These are phyloP conservation scores for Annulohypoxylon stygium DNA, from an alignment of 495 filamentous ascomycete species.

Conservation along the genomic window DNA sequence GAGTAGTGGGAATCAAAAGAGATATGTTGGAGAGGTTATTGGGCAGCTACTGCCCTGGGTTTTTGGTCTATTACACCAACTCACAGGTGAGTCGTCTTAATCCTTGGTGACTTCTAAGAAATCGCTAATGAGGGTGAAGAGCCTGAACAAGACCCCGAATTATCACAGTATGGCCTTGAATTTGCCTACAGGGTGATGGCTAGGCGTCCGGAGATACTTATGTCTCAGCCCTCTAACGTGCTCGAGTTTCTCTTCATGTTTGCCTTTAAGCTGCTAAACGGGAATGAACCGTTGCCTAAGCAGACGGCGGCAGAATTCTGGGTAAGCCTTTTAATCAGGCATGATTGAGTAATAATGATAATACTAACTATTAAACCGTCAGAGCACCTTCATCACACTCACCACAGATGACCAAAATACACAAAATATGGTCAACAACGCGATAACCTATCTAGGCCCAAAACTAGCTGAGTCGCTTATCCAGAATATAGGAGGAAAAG, in stretches of 20 bases:
- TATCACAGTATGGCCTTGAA: slow-evolving; percentile 49
- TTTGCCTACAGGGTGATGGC: slow-evolving; percentile 78
- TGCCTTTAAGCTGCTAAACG: slow-evolving; percentile 76
- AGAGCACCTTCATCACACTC: slow-evolving; percentile 64
- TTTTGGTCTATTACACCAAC: slow-evolving; percentile 70
- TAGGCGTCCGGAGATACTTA: slow-evolving; percentile 71
- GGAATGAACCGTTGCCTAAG: slow-evolving; percentile 83
- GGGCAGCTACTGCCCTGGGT: slow-evolving; percentile 73
- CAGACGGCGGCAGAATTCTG: slow-evolving; percentile 84
- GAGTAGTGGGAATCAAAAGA: slow-evolving; percentile 56
- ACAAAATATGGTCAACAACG: slow-evolving; percentile 62
- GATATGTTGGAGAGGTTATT: slow-evolving; percentile 60
- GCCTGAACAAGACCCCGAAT: slow-evolving; percentile 79
- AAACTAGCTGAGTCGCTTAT: slow-evolving; percentile 70
- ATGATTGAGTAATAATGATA: neutral
- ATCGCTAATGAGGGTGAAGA: slow-evolving; percentile 52
- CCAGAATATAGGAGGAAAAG: slow-evolving; percentile 78
- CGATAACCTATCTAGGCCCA: slow-evolving; percentile 71
- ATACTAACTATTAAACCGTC: slow-evolving; percentile 43
- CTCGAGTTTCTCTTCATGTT: slow-evolving; percentile 82
- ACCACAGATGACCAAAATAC: slow-evolving; percentile 57
- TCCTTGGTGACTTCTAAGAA: neutral
- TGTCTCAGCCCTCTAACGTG: slow-evolving; percentile 62
- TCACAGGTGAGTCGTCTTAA: slow-evolving; percentile 66
- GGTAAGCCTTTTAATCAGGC: slow-evolving; percentile 60